phyloP scores from a whole-genome alignment of 2,329 filamentous ascomycete species.

The Metarhizium brunneum region DNA sequence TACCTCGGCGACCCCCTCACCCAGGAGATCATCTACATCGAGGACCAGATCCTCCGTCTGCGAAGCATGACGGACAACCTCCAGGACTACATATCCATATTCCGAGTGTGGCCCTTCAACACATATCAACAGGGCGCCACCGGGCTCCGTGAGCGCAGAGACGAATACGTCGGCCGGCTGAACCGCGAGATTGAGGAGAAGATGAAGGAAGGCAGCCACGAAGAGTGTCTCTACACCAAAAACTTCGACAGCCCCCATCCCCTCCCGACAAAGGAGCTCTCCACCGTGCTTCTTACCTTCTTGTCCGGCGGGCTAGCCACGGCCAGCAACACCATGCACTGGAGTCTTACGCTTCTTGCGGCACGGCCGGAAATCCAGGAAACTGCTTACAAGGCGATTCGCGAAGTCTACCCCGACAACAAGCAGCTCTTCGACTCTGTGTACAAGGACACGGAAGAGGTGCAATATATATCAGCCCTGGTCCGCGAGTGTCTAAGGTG shows the following conservation, averaged over 20 bases:
- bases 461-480: background rate
- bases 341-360: background rate
- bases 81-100: background rate
- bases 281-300: background rate
- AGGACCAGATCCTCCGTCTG: background rate
- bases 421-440: too few relatives aligned
- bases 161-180: background rate
- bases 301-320: background rate
- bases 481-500: background rate
- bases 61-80: background rate
- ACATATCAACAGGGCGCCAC: background rate
- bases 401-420: too few relatives aligned
- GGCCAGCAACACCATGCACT: background rate
- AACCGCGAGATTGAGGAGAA: background rate
- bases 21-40: background rate
- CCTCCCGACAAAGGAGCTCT: background rate
- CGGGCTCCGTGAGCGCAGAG: background rate
- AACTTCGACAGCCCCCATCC: background rate
- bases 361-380: too few relatives aligned
- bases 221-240: background rate
- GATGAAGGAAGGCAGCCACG: background rate
- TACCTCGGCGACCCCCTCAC: background rate
- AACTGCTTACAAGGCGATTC: too few relatives aligned
- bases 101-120: background rate
- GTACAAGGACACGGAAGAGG: background rate